phyloP scores from a whole-genome alignment of 2,329 filamentous ascomycete genomes.

The Stylonectria norvegica region DNA sequence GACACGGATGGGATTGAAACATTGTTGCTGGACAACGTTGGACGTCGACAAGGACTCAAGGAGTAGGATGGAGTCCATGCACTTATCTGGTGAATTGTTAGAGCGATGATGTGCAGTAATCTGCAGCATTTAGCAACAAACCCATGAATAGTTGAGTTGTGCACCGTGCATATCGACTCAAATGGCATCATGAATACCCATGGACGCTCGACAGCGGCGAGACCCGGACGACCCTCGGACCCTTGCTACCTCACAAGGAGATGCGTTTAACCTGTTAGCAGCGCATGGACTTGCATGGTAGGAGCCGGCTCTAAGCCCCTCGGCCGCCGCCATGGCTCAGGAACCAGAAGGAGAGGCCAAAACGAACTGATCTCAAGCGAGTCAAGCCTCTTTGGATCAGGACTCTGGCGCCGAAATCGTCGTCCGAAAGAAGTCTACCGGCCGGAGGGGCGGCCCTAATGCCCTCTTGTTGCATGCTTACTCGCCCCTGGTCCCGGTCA shows the following conservation, averaged over 20 bases:
- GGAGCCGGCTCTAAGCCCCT: constrained; percentile 30
- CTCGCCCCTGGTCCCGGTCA: constrained; percentile 24
- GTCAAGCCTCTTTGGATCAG: constrained; percentile 20
- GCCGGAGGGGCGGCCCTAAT: constrained; percentile 21
- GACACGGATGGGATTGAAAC: constrained; percentile 4
- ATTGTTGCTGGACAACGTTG: too few species aligned
- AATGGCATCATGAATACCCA: constrained; percentile 9
- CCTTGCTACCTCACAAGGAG: too few species aligned
- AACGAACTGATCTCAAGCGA: constrained; percentile 22
- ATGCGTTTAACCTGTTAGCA: constrained; percentile 22
- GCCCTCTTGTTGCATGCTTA: constrained; percentile 19
- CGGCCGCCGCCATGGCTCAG: constrained; percentile 30
- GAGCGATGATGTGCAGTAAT: constrained; percentile 20
- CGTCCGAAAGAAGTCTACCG: constrained; percentile 26
- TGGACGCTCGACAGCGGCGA: background rate
- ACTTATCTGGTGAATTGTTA: constrained; percentile 17
- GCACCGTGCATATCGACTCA: constrained; percentile 18
- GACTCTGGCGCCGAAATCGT: constrained; percentile 24
- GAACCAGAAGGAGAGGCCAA: constrained; percentile 16
- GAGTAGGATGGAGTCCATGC: too few species aligned
- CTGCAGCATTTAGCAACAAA: constrained; percentile 17
- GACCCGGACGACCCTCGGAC: constrained; percentile 6
- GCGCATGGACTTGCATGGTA: constrained; percentile 18
- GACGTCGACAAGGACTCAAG: too few species aligned
- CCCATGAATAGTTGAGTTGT: constrained; percentile 16